These are phyloP conservation scores for Paragyromitra xinjiangensis DNA, from an alignment of 495 filamentous ascomycete species.

Conservation along the genomic window DNA sequence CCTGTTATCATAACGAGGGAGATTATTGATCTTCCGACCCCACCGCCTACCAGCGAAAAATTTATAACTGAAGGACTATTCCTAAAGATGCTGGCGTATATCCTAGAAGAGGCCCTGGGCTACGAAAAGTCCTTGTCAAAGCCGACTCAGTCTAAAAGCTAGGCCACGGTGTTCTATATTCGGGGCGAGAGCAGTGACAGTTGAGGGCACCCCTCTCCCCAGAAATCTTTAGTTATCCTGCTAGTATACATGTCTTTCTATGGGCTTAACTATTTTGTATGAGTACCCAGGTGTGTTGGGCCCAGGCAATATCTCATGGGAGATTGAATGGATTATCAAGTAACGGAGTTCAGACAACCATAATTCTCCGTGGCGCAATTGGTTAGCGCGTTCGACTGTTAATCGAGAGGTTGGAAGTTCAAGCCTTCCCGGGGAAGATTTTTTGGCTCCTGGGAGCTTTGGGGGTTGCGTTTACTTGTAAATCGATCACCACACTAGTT, in stretches of 20 bases:
- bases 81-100: neutral
- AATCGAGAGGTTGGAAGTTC: constrained; percentile 65
- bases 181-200: neutral
- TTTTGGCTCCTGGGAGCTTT: constrained; percentile 6
- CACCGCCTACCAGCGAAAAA: neutral
- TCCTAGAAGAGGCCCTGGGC: constrained; percentile 21
- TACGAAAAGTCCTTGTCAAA: constrained; percentile 6
- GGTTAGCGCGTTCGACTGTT: constrained; percentile 65
- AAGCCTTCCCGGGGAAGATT: constrained; percentile 60
- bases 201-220: neutral
- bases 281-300: neutral
- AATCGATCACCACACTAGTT: neutral
- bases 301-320: neutral
- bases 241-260: neutral
- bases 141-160: neutral
- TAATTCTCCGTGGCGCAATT: constrained; percentile 62
- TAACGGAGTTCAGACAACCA: neutral
- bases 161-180: neutral
- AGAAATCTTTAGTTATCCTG: neutral
- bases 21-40: constrained; percentile 21
- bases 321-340: neutral
- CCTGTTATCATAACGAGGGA: constrained; percentile 19
- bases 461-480: neutral
- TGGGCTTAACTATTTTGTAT: neutral
- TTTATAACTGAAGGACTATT: constrained; percentile 26